Evolutionary conservation across 345 rosid species (phyloP).

Genomic region (Aethionema arabicum): DNA sequence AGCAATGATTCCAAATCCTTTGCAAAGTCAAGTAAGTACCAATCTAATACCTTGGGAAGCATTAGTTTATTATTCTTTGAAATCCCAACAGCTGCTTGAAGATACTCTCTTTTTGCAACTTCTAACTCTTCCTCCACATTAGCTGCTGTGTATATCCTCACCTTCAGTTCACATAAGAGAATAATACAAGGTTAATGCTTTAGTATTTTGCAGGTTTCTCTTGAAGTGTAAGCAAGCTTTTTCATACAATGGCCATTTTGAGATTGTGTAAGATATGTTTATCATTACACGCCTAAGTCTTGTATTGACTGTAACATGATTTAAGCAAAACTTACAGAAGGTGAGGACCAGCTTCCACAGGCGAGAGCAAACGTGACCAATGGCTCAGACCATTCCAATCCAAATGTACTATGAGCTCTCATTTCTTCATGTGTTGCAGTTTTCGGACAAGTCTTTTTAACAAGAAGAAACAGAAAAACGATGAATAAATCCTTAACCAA

Average conservation of each 20-base stretch:
- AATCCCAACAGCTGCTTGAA: constrained; percentile 76
- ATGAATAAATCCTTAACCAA: neutral
- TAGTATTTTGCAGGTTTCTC: constrained; percentile 4
- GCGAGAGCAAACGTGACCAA: constrained; percentile 82
- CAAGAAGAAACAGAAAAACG: constrained; percentile 5
- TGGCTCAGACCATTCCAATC: constrained; percentile 89
- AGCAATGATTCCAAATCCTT: constrained; percentile 82
- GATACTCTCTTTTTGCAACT: constrained; percentile 74
- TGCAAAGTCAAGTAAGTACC: constrained; percentile 84
- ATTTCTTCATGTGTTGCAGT: constrained; percentile 68
- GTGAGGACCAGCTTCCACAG: constrained; percentile 97
- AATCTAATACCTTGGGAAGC: constrained; percentile 83
- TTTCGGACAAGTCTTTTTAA: constrained; percentile 60
- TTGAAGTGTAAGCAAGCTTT: neutral
- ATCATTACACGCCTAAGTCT: neutral
- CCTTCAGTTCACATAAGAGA: constrained; percentile 41
- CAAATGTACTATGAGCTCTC: constrained; percentile 63
- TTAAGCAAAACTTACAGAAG: constrained; percentile 60
- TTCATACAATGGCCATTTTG: neutral
- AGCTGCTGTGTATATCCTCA: constrained; percentile 75
- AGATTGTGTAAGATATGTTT: too few relatives aligned
- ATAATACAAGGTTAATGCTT: neutral
- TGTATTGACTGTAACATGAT: neutral
- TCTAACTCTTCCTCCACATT: constrained; percentile 76
- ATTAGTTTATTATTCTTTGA: constrained; percentile 64